phyloP scores from a whole-genome alignment of 1,139 yeast genomes.

The Saccharomyces pastorianus region DNA sequence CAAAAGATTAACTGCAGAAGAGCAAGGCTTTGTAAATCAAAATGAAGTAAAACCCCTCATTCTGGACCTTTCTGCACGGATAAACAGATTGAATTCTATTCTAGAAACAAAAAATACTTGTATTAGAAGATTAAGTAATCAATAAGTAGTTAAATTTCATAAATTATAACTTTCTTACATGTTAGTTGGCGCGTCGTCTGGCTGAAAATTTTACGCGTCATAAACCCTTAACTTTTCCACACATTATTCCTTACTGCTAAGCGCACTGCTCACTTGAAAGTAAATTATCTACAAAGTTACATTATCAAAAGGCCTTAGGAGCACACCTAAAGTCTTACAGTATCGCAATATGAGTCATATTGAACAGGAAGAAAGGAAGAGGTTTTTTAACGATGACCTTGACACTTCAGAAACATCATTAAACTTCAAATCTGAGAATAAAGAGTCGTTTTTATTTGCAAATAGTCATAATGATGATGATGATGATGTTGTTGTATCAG shows the following conservation, averaged over 20 bases:
- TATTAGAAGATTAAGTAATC: neutral
- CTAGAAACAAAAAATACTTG: neutral
- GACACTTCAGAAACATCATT: conserved; percentile 9
- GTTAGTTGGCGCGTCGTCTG: neutral
- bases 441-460: conserved; percentile 11
- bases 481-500: neutral
- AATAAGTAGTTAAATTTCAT: neutral
- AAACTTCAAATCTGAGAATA: conserved; percentile 4
- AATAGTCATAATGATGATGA: neutral
- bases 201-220: neutral
- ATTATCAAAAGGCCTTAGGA: neutral
- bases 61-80: neutral
- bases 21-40: neutral
- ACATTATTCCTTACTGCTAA: neutral
- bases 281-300: neutral
- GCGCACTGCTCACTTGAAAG: neutral
- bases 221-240: neutral
- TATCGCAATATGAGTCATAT: neutral
- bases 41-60: neutral
- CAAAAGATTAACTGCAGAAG: neutral
- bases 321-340: neutral
- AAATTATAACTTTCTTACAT: neutral
- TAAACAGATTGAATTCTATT: neutral
- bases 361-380: conserved; percentile 5
- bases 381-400: conserved; percentile 15